phyloP scores from a whole-genome alignment of 768 basidiomycete genomes.

The Suillus lakei region DNA sequence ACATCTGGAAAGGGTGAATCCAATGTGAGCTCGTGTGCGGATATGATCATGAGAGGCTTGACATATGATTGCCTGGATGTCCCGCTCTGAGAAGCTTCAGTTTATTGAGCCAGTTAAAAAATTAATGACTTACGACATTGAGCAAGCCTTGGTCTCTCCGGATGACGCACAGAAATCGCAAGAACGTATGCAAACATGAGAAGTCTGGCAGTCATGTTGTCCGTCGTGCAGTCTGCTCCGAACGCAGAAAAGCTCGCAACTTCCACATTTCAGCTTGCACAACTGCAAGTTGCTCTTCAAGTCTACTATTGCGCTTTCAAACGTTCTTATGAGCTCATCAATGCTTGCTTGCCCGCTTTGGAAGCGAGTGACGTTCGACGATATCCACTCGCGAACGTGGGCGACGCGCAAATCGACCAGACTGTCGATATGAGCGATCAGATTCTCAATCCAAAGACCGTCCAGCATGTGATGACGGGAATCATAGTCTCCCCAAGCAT shows the following conservation, averaged over 20 bases:
- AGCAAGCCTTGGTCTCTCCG: conserved; percentile 41
- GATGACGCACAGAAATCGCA: conserved; percentile 31
- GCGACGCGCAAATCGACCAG: conserved; percentile 48
- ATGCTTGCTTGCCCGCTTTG: conserved; percentile 47
- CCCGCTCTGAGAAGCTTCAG: conserved; percentile 49
- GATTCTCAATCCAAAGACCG: conserved; percentile 43
- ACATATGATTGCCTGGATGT: conserved; percentile 63
- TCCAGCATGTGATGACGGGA: conserved; percentile 44
- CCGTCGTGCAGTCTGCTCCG: not conserved
- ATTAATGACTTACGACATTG: conserved; percentile 46
- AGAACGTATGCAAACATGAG: not conserved
- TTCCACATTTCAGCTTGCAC: not conserved
- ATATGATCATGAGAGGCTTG: conserved; percentile 20
- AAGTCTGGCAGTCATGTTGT: not conserved
- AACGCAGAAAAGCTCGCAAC: not conserved
- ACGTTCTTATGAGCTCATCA: conserved; percentile 38
- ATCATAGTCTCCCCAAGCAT: conserved; percentile 36
- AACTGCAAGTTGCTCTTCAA: conserved; percentile 2
- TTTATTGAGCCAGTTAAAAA: not conserved
- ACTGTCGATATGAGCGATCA: conserved; percentile 43
- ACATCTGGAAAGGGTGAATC: conserved; percentile 48
- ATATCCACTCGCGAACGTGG: conserved; percentile 57
- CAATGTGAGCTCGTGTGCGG: not conserved
- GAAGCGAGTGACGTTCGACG: conserved; percentile 54
- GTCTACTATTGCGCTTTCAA: not conserved